Percentiles rank a stretch among this genome's conserved stretches.
phyloP scores from a whole-genome alignment of 1,284 basidiomycete species.

The Ustilago curta region DNA sequence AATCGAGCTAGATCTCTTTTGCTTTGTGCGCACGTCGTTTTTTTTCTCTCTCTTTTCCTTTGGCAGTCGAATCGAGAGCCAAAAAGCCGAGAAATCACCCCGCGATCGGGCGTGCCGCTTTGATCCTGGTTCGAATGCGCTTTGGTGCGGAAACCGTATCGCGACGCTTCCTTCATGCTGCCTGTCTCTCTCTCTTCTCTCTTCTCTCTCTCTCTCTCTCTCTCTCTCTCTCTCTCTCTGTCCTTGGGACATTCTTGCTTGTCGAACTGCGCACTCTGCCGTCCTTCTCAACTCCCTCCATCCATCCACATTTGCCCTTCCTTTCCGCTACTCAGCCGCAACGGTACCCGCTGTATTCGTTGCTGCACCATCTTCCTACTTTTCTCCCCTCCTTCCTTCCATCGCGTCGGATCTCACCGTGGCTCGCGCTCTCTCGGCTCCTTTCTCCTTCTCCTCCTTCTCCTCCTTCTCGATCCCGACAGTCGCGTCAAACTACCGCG shows the following conservation, averaged over 20 bases:
- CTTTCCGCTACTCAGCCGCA: neutral
- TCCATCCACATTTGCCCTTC: neutral
- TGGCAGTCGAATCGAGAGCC: neutral
- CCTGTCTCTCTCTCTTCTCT: too few species aligned
- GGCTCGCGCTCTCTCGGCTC: neutral
- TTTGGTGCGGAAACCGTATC: neutral
- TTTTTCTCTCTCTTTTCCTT: neutral
- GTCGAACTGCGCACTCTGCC: neutral
- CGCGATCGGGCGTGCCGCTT: constrained; percentile 31
- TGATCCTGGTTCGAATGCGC: constrained; percentile 2
- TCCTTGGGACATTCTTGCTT: neutral
- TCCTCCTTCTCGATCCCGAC: neutral
- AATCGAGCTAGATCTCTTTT: neutral
- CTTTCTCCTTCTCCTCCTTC: constrained; percentile 3
- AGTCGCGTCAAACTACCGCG: constrained; percentile 6
- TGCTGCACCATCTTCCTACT: neutral
- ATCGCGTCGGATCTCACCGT: neutral
- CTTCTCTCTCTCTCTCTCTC: too few species aligned
- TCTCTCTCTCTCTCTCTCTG: too few species aligned
- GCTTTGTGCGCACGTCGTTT: neutral
- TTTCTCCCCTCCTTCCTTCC: neutral
- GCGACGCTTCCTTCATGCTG: neutral
- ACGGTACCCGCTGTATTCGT: neutral
- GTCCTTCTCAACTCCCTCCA: neutral
- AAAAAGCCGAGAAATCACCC: constrained; percentile 10